A percentile compares a stretch with the other conserved stretches of the same genome.
Conservation (phyloP, 2,329 filamentous ascomycete species). For the Coleophoma eucalyptorum region DNA sequence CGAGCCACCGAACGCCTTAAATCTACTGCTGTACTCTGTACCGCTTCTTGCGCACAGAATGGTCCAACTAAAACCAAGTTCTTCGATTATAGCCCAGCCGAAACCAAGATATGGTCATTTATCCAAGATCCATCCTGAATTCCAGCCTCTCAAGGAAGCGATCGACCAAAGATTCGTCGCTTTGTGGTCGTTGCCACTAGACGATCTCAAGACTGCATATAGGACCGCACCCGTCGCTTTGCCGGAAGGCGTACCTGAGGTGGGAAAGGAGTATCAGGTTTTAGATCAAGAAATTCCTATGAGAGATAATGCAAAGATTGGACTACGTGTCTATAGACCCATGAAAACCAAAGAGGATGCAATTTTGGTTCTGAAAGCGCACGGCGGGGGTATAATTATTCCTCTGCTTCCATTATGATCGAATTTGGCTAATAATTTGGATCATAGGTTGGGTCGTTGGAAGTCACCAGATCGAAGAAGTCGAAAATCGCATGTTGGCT, state of each 20-base stretch:
- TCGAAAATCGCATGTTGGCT: conserved; percentile 5
- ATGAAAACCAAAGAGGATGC: too few species aligned
- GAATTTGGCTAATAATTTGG: too few species aligned
- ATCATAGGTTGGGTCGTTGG: conserved; percentile 13
- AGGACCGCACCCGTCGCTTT: background rate
- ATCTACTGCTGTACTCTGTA: too few species aligned
- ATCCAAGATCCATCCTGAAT: background rate
- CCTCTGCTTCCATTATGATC: too few species aligned
- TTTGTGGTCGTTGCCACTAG: background rate
- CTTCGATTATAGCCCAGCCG: background rate
- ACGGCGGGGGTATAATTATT: too few species aligned
- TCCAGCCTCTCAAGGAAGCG: background rate
- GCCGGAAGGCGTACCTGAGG: background rate
- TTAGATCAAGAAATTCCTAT: background rate
- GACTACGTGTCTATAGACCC: background rate
- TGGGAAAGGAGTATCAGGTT: background rate
- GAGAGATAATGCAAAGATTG: background rate
- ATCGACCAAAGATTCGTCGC: background rate
- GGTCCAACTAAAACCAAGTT: background rate
- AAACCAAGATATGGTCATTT: conserved; percentile 1
- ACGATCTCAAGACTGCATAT: background rate
- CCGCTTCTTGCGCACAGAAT: too few species aligned
- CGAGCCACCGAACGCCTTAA: too few species aligned
- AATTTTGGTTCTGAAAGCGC: too few species aligned
- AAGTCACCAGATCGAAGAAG: conserved; percentile 11